Base-by-base conservation (phyloP, 352 stramenopile genomes). In the Phytophthora fragariae region DNA sequence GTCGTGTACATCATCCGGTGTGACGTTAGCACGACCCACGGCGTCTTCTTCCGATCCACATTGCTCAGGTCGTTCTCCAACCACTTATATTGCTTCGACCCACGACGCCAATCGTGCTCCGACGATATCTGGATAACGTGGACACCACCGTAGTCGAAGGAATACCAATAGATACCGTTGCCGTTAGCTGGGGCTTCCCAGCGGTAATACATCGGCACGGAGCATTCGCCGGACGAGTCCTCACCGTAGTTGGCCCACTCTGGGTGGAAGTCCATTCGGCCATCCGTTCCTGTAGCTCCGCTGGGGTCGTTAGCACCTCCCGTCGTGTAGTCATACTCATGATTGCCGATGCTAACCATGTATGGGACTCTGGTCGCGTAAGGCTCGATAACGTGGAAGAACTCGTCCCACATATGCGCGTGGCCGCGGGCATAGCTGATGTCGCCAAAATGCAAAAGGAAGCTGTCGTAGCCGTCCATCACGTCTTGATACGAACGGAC, bases 1-100 rank as follows among this genome's bases (percentile, higher is more conserved):
- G 89, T 94, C 49, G 89, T 93, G 77, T 96, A 96, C 88, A 99
- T 94, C 73, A 97, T 97, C 27, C 94, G 82, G 71, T 98, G 94
- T 9, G 89, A 79, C 65, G 96, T 98, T 46, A 99, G 67, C 44
- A 99, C 82, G 29, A 99, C 60, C 95, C 95, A 99, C 14, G 96
- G 96, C 17, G 91, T 98, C 59, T 90, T 73, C 1, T 56, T 81
- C 47, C 96, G 82, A 74, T 98, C 87, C 7, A 98, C 85, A 41
- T 31, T 68, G 58, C 83, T 76, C 47, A 99, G 77, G 68, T 98
- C 92, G 9, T 80, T 72, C 60, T 98, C 82, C 24, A 98, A 69
- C 89, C 93, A 99, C 49, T 83, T 73, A 70, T 98, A 96, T 75
- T 99, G 96, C 41, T 73, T 73, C 4, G 92, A 98, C 24, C 92